These are phyloP conservation scores for Wallacemonas sp. DNA, from an alignment of 208 protist genomes.

Conservation along the genomic window DNA sequence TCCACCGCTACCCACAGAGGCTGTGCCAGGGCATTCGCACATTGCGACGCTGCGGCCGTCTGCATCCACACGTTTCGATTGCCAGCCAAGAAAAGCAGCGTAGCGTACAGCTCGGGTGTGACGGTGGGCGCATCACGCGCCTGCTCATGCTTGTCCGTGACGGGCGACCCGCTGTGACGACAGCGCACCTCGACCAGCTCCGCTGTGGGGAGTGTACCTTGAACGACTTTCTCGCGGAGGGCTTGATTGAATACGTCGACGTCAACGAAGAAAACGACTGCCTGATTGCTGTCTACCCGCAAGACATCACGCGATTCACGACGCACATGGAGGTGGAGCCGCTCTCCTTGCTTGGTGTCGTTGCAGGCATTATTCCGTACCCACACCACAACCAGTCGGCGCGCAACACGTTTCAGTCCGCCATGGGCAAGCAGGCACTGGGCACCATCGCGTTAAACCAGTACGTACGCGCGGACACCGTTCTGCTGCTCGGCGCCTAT, in stretches of 20 bases:
- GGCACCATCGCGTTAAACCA: conserved; percentile 96
- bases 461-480: conserved; percentile 97
- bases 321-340: conserved; percentile 94
- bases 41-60: conserved; percentile 64
- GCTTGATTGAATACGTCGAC: conserved; percentile 99
- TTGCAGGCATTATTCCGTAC: conserved; percentile 98
- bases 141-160: conserved; percentile 74
- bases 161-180: conserved; percentile 57
- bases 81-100: conserved; percentile 68
- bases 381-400: conserved; percentile 99
- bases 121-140: conserved; percentile 84
- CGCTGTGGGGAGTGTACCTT: conserved; percentile 62
- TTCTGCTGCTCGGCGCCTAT: conserved; percentile 98
- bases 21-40: conserved; percentile 74
- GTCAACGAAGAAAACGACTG: conserved; percentile 99
- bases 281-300: conserved; percentile 94
- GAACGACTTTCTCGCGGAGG: conserved; percentile 88
- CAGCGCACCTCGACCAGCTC: conserved; percentile 55
- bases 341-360: conserved; percentile 87
- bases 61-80: conserved; percentile 89
- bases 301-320: conserved; percentile 80
- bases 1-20: conserved; percentile 81
- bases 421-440: conserved; percentile 99
- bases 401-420: conserved; percentile 99
- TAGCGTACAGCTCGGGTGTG: conserved; percentile 81